Evolutionary conservation across 768 basidiomycete genomes (phyloP), one percentile per base, ranked within the genome.

Genomic region (Tubosaeta sp.): DNA sequence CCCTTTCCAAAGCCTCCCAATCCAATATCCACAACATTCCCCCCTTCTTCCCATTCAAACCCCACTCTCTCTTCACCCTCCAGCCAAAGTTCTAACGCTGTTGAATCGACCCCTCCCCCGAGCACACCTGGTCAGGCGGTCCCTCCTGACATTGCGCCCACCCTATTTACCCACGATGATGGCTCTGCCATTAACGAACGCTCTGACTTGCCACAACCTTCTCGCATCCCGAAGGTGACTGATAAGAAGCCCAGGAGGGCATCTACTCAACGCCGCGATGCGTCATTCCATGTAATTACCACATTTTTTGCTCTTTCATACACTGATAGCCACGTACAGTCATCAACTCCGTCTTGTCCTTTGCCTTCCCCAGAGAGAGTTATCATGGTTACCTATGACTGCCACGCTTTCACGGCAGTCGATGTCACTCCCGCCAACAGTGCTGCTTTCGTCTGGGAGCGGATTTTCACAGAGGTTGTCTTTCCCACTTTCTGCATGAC

Each of bases 401-500:
- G 85, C n/a, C 88, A 90, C 56, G 79, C 83, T 54, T 85, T 84
- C 69, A 79, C 79, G 44, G 75, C 81, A 22, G 87, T 92, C 38
- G 85, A 88, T 50, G 81, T 92, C 56, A 83, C 80, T 32, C 77
- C 78, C 31, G 84, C 86, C 17, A 77, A 74, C 53, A 79, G 75
- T 65, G 80, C 85, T 34, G 79, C 81, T 12, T 82, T 80, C 63
- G 86, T 92, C 56, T 82, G 88, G 58, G 89, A 91, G 65, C 80
- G 84, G 48, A 88, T 92, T 31, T 88, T 89, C 58, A 81, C 79
- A 57, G 88, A 88, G 78, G 91, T 91, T 47, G 34, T 75, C 69
- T 37, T 11, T 39, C 43, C 34, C 35, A 4, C 50, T 11, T 48
- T 56, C 27, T 48, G 44, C 47, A 33, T 34, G 11, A 32, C 26